Evolutionary conservation across 768 basidiomycete genomes (phyloP).

Genomic region (Mycena haematopus): DNA sequence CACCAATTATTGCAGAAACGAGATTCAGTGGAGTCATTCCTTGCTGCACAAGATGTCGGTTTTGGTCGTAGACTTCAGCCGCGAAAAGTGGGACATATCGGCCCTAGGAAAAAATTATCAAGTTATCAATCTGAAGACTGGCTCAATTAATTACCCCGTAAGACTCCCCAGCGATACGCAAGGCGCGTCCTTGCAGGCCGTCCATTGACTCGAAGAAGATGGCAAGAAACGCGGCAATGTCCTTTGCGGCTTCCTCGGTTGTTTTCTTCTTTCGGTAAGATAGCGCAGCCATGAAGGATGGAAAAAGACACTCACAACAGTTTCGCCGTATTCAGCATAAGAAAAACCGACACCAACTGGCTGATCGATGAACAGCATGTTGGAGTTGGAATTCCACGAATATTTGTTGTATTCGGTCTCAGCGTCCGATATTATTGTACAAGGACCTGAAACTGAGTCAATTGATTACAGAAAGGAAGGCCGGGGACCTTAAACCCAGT

Average conservation of each 20-base stretch:
- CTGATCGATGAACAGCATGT: constrained; percentile 53
- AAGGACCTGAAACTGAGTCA: constrained; percentile 43
- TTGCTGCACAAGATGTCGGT: constrained; percentile 42
- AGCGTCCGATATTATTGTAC: constrained; percentile 50
- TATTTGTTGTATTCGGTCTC: constrained; percentile 48
- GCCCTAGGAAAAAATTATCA: constrained; percentile 41
- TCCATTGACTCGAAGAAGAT: constrained; percentile 63
- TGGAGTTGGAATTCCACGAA: constrained; percentile 57
- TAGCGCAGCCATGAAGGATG: constrained; percentile 47
- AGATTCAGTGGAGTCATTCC: constrained; percentile 59
- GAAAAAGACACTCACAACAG: constrained; percentile 29
- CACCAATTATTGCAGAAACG: constrained; percentile 56
- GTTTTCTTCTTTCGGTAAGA: constrained; percentile 44
- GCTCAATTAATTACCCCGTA: constrained; percentile 48
- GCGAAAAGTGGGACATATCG: constrained; percentile 60
- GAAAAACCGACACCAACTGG: constrained; percentile 54
- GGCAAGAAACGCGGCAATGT: constrained; percentile 60
- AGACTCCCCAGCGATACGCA: constrained; percentile 56
- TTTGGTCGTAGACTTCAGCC: constrained; percentile 55
- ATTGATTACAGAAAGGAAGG: background rate
- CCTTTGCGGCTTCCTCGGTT: constrained; percentile 57
- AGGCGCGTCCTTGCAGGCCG: constrained; percentile 54
- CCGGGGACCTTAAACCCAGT: constrained; percentile 39
- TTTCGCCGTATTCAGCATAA: constrained; percentile 42
- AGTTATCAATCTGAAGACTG: background rate